Evolutionary conservation across 108 stramenopile species (phyloP).

Genomic region (Skeletonema marinoi): DNA sequence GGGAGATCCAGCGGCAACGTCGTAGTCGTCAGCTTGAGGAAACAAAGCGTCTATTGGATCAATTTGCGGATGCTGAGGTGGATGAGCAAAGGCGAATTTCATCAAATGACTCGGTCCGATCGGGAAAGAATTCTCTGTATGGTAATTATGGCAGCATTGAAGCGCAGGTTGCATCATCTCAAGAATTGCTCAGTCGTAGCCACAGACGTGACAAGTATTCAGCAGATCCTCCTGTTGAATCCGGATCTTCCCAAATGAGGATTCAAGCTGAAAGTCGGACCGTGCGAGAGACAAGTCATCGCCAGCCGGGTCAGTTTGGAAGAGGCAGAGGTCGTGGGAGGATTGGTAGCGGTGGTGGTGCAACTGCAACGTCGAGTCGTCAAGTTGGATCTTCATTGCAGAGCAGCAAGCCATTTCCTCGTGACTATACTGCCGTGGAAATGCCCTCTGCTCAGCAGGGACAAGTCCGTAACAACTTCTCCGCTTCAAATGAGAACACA

Average conservation of each 20-base stretch:
- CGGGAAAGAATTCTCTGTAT: neutral
- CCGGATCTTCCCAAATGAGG: neutral
- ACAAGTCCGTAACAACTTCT: neutral
- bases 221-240: neutral
- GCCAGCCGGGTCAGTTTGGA: neutral
- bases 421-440: neutral
- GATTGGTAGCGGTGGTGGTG: neutral
- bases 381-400: neutral
- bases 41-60: constrained; percentile 37
- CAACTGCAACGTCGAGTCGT: neutral
- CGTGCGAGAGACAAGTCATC: neutral
- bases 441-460: neutral
- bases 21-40: constrained; percentile 40
- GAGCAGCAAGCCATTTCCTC: neutral
- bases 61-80: neutral
- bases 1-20: constrained; percentile 37
- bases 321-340: constrained; percentile 5
- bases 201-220: neutral
- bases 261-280: neutral
- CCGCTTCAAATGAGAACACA: neutral
- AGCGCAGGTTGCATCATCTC: neutral
- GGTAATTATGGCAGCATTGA: neutral
- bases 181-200: neutral
- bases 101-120: neutral
- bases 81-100: neutral